These are phyloP conservation scores for Boehmeria nivea DNA, from an alignment of 306 rosid genomes.

Conservation along the genomic window DNA sequence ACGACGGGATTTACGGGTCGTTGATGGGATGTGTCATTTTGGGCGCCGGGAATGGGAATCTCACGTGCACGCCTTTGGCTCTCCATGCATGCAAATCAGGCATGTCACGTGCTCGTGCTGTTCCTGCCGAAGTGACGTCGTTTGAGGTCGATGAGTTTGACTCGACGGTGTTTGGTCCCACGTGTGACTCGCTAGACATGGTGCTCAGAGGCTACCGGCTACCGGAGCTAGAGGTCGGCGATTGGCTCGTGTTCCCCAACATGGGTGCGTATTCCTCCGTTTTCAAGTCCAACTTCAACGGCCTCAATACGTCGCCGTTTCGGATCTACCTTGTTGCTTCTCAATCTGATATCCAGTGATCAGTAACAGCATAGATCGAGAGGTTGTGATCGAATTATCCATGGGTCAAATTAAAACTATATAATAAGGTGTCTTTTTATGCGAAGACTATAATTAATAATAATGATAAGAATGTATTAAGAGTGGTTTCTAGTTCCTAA, in stretches of 20 bases:
- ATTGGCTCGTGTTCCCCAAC: neutral
- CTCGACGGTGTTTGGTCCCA: slow-evolving; percentile 1
- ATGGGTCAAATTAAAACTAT: no score
- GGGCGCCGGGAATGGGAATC: neutral
- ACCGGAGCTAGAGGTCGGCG: neutral
- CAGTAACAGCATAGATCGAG: no score
- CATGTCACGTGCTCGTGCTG: no score
- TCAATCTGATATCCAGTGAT: no score
- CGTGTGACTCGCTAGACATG: neutral
- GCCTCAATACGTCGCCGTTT: neutral
- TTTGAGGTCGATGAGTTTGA: neutral
- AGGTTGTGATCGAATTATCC: no score
- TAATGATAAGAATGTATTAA: no score
- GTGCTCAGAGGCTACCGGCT: neutral
- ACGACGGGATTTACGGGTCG: slow-evolving; percentile 34
- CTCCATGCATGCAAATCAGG: neutral
- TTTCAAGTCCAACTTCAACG: neutral
- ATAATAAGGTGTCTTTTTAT: no score
- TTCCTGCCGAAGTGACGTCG: neutral
- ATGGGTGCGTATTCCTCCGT: slow-evolving; percentile 5
- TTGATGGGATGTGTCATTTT: neutral
- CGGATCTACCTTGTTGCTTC: neutral
- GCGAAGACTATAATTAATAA: no score
- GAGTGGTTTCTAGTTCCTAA: no score
- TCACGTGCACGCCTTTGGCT: neutral